A percentile compares a stretch with the other conserved stretches of the same genome.
These are phyloP conservation scores for Neopestalotiopsis sp. DNA, from an alignment of 2,329 filamentous ascomycete species.

Conservation along the genomic window DNA sequence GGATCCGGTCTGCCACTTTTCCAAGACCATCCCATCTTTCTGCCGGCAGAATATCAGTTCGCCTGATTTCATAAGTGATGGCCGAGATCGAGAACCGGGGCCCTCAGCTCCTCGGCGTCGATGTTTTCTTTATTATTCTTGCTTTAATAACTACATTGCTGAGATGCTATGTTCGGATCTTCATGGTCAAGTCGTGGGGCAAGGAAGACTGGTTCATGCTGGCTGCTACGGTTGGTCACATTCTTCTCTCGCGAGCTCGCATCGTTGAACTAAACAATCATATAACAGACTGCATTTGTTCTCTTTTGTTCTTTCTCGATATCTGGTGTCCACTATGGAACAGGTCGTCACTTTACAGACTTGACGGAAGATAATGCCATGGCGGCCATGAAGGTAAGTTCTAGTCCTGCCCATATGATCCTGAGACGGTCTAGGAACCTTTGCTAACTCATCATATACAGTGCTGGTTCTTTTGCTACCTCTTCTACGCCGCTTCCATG, in stretches of 20 bases:
- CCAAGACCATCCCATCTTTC: neutral
- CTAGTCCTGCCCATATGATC: neutral
- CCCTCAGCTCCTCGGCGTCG: conserved; percentile 18
- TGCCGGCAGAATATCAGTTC: conserved; percentile 1
- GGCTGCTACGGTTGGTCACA: conserved; percentile 14
- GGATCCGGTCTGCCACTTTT: neutral
- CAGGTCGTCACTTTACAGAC: conserved; percentile 17
- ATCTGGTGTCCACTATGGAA: conserved; percentile 19
- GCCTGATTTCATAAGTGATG: conserved; percentile 6
- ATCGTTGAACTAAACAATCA: neutral
- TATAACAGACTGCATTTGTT: conserved; percentile 3
- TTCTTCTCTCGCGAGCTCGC: neutral
- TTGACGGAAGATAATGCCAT: neutral
- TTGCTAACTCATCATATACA: conserved; percentile 7
- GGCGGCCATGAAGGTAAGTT: conserved; percentile 19
- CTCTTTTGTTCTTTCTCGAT: conserved; percentile 17
- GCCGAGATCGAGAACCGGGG: conserved; percentile 18
- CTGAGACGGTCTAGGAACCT: neutral
- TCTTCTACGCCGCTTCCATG: conserved; percentile 25
- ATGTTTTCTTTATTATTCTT: conserved; percentile 19
- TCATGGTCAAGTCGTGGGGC: conserved; percentile 20
- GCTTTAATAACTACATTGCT: conserved; percentile 18
- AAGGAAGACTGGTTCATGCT: conserved; percentile 20
- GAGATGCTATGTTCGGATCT: conserved; percentile 19
- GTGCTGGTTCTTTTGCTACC: conserved; percentile 24